Evolutionary conservation across 768 basidiomycete species (phyloP), one percentile per base, ranked within the genome.

Genomic region (Pleurotus cornucopiae): DNA sequence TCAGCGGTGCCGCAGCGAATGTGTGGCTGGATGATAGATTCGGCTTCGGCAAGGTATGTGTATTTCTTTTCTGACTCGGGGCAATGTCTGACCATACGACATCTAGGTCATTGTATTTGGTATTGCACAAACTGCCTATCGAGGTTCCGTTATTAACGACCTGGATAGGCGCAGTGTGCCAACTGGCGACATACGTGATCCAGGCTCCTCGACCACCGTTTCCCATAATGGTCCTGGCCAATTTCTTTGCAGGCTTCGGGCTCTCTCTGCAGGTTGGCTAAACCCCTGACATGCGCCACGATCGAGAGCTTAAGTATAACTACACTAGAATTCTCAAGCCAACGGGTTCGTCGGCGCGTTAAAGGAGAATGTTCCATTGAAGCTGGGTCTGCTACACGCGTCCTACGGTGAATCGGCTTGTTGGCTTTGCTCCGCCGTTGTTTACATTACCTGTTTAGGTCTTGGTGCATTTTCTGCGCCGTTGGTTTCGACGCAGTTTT

Each of bases 401-500:
- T 65, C 71, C 9, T 83, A 82, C 51, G 81, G 80, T 78, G 46
- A 7, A 60, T 52, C 20, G 49, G n/a, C 34, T 12, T 5, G 16
- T 40, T 43, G 4, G n/a, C 11, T 18, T 20, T 41, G 39, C 12
- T 41, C 23, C 12, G 23, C 43, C 14, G 21, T 49, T 16, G 14
- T 39, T 30, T 53, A 39, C 23, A 23, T 49, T 1, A 40, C 11
- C 26, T 23, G 6, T 26, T n/a, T 43, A 66, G 65, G 73, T 43
- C 57, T 68, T n/a, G 83, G 84, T 0, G 82, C 83, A 6, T 64
- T 84, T 12, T 63, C 71, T 11, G 70, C 86, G 0, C 89, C 89
- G 0, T 73, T 89, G 20, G 74, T 83, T 0, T 76, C 88, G 0
- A 91, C 89, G 0, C 79, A 84, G 49, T 89, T 90, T 58, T 73